phyloP scores from a whole-genome alignment of 108 stramenopile species.

The Skeletonema grethae region DNA sequence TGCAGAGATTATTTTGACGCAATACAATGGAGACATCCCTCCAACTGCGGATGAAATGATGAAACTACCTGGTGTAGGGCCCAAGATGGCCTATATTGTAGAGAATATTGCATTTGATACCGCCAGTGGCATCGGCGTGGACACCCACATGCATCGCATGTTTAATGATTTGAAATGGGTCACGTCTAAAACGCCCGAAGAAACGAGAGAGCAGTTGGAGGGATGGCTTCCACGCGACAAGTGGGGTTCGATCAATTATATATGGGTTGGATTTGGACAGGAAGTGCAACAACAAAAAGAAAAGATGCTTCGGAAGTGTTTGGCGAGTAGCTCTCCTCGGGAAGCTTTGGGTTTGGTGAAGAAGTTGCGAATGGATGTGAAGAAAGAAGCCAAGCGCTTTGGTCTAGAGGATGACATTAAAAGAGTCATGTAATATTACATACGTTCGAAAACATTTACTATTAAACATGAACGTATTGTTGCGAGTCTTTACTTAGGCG shows the following conservation, averaged over 20 bases:
- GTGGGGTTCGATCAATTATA: constrained; percentile 80
- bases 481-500: constrained; percentile 22
- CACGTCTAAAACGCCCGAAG: constrained; percentile 77
- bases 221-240: constrained; percentile 80
- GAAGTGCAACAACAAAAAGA: constrained; percentile 86
- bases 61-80: constrained; percentile 84
- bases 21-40: constrained; percentile 85
- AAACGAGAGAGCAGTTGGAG: constrained; percentile 84
- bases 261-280: constrained; percentile 95
- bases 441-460: neutral
- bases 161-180: constrained; percentile 87
- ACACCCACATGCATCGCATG: constrained; percentile 95
- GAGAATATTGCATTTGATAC: constrained; percentile 73
- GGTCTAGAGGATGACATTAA: constrained; percentile 56
- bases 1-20: constrained; percentile 56
- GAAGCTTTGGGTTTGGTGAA: constrained; percentile 70
- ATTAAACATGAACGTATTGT: neutral
- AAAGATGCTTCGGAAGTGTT: constrained; percentile 75
- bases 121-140: constrained; percentile 87
- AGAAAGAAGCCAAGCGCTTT: constrained; percentile 65
- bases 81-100: constrained; percentile 91
- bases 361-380: constrained; percentile 64
- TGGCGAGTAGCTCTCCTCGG: constrained; percentile 62
- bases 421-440: constrained; percentile 8
- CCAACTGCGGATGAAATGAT: constrained; percentile 71